Evolutionary conservation across 2,329 filamentous ascomycete genomes (phyloP).

Genomic region (Talaromyces funiculosus): DNA sequence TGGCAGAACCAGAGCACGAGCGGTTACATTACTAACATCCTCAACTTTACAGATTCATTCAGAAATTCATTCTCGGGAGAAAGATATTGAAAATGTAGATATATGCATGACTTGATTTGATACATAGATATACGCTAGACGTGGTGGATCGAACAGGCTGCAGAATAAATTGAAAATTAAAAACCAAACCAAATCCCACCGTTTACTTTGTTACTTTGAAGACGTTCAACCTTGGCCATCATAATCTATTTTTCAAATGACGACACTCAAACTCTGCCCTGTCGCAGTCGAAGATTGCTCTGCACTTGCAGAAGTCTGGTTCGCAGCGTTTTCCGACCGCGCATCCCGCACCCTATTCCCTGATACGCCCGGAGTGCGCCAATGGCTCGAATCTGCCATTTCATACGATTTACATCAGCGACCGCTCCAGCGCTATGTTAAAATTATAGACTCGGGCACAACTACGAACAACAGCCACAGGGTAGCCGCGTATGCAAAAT

Average conservation of each 20-base stretch:
- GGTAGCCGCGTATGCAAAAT: not conserved
- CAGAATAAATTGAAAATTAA: too few species aligned
- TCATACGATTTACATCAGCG: not conserved
- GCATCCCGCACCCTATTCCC: not conserved
- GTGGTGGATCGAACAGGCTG: not conserved
- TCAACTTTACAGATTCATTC: not conserved
- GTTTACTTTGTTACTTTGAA: not conserved
- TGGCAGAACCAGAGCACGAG: too few species aligned
- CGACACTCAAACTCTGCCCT: not conserved
- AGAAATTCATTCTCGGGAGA: too few species aligned
- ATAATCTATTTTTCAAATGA: not conserved
- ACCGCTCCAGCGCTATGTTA: not conserved
- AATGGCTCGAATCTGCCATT: not conserved
- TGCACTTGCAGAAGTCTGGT: not conserved
- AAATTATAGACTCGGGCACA: not conserved
- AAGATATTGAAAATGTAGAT: too few species aligned
- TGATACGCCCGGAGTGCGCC: not conserved
- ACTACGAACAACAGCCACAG: not conserved
- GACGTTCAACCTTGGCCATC: not conserved
- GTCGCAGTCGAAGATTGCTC: not conserved
- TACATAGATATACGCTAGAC: not conserved
- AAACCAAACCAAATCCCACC: not conserved
- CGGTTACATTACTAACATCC: not conserved
- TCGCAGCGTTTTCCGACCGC: not conserved
- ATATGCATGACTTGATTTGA: not conserved